A percentile compares a stretch with the other conserved stretches of the same genome.
These are phyloP conservation scores for Termitomyces sp. DNA, from an alignment of 768 basidiomycete genomes.

Conservation along the genomic window DNA sequence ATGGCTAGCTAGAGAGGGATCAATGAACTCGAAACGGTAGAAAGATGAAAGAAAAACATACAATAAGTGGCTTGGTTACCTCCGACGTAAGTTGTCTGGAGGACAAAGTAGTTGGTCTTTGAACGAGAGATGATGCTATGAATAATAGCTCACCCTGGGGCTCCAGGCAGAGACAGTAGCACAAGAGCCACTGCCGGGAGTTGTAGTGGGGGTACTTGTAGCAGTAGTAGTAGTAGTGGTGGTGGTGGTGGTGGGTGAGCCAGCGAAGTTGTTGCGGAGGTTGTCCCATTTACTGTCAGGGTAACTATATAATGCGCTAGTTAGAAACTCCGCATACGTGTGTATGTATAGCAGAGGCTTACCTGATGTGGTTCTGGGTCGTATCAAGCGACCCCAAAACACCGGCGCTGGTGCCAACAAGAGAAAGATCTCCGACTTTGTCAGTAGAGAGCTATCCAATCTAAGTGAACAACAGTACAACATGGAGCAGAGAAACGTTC, in stretches of 20 bases:
- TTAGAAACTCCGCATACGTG: neutral
- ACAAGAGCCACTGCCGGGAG: slow-evolving; percentile 29
- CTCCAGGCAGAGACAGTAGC: slow-evolving; percentile 42
- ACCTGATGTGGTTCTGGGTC: slow-evolving; percentile 63
- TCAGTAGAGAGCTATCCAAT: slow-evolving; percentile 47
- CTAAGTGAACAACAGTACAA: neutral
- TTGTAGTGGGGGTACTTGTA: slow-evolving; percentile 18
- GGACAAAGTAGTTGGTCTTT: neutral
- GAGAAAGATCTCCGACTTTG: slow-evolving; percentile 50
- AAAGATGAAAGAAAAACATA: slow-evolving; percentile 16
- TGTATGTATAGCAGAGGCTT: neutral
- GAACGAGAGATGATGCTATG: neutral
- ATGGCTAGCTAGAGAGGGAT: slow-evolving; percentile 30
- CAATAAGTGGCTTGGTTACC: slow-evolving; percentile 41
- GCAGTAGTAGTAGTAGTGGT: slow-evolving; percentile 11
- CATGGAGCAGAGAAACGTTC: neutral
- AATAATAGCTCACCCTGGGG: slow-evolving; percentile 25
- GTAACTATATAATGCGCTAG: slow-evolving; percentile 30
- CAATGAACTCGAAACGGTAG: neutral
- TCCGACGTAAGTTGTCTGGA: slow-evolving; percentile 38
- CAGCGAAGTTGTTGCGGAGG: slow-evolving; percentile 55
- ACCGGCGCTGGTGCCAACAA: slow-evolving; percentile 43
- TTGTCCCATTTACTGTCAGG: slow-evolving; percentile 71
- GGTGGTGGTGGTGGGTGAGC: slow-evolving; percentile 18
- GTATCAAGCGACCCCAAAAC: slow-evolving; percentile 51